phyloP scores from a whole-genome alignment of 1,284 basidiomycete species.

The Cutaneotrichosporon dermatis region DNA sequence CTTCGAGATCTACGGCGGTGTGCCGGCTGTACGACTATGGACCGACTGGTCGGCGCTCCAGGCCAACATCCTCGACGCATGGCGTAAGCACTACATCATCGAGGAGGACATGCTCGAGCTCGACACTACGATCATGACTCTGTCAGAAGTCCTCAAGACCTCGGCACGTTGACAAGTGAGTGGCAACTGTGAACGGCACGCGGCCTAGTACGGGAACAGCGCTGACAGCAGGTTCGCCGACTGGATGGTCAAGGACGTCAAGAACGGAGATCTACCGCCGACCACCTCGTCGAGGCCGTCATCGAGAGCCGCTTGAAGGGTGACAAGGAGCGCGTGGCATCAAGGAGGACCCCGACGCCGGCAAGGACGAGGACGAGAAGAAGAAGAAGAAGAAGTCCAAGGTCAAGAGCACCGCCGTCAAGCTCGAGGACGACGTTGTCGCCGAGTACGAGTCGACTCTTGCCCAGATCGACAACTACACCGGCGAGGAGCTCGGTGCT shows the following conservation, averaged over 20 bases:
- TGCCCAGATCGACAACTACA: conserved; percentile 93
- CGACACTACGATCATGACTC: conserved; percentile 97
- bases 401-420: conserved; percentile 68
- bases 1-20: conserved; percentile 97
- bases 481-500: conserved; percentile 82
- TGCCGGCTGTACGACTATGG: conserved; percentile 95
- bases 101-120: conserved; percentile 99
- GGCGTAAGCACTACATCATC: conserved; percentile 97
- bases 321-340: conserved; percentile 81
- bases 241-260: conserved; percentile 97
- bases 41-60: conserved; percentile 92
- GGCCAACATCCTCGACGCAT: conserved; percentile 93
- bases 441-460: conserved; percentile 76
- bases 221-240: conserved; percentile 67
- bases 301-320: conserved; percentile 84
- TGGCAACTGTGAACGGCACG: not conserved
- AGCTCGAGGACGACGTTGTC: conserved; percentile 71
- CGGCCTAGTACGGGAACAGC: too few species aligned
- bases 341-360: conserved; percentile 53
- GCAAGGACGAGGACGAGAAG: conserved; percentile 61
- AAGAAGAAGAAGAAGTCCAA: conserved; percentile 80
- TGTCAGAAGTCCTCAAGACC: conserved; percentile 90
- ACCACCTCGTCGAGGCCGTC: conserved; percentile 93
- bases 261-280: conserved; percentile 96
- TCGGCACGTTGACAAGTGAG: conserved; percentile 84